Conservation (phyloP, 2,329 filamentous ascomycete genomes). For the Ascochyta pisi region DNA sequence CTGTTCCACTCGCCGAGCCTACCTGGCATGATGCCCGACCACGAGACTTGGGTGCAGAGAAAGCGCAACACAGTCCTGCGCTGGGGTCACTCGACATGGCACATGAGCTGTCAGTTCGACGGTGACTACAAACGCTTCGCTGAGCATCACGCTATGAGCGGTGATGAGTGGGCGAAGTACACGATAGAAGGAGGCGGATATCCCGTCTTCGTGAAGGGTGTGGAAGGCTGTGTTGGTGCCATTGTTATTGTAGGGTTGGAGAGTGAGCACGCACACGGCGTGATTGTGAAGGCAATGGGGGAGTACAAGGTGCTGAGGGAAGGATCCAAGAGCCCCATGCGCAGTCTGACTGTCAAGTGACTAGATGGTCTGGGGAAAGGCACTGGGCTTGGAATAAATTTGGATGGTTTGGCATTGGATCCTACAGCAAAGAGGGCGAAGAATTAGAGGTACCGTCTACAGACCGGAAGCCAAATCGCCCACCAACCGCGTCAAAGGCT, state of each 20-base stretch:
- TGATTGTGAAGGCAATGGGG: constrained; percentile 73
- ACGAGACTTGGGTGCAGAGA: constrained; percentile 67
- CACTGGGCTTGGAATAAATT: constrained; percentile 16
- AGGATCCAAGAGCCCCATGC: constrained; percentile 44
- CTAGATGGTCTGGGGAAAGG: constrained; percentile 26
- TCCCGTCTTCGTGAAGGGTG: constrained; percentile 73
- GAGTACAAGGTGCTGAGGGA: constrained; percentile 55
- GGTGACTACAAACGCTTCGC: constrained; percentile 71
- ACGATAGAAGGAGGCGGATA: constrained; percentile 81
- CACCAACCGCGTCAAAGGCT: constrained; percentile 43
- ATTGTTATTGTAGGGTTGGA: constrained; percentile 78
- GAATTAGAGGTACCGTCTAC: constrained; percentile 17
- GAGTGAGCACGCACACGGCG: constrained; percentile 78
- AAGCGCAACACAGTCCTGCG: constrained; percentile 76
- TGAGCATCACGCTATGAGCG: constrained; percentile 66
- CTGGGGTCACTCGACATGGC: constrained; percentile 74
- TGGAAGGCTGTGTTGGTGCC: constrained; percentile 77
- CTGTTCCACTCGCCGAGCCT: constrained; percentile 75
- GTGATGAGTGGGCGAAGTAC: constrained; percentile 64
- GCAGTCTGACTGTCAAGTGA: constrained; percentile 45
- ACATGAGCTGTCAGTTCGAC: constrained; percentile 72
- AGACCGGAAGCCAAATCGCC: constrained; percentile 43
- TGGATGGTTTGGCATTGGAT: not conserved
- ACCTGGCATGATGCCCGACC: constrained; percentile 72
- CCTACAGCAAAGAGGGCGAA: constrained; percentile 26